Percentiles rank a stretch among this genome's conserved stretches.
Evolutionary conservation across 192 early-diverging fungal species (phyloP).

Genomic region (Gonapodya prolifera): DNA sequence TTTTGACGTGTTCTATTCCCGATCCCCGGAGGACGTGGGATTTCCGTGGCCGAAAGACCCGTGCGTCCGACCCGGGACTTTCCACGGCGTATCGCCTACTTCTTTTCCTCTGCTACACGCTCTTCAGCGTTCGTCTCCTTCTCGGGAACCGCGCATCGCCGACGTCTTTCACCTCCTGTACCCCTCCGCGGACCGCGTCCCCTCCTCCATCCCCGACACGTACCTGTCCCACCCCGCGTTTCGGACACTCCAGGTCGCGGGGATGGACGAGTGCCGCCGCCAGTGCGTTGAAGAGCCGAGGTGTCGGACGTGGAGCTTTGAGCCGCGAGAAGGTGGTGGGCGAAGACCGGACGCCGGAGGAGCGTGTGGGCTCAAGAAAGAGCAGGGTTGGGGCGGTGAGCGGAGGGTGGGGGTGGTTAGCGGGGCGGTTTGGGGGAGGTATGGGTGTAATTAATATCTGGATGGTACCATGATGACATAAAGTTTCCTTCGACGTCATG

Average conservation of each 20-base stretch:
- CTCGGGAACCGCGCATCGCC: not conserved
- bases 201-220: not conserved
- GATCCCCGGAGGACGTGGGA: conserved; percentile 2
- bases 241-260: not conserved
- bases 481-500: too few relatives aligned
- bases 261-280: not conserved
- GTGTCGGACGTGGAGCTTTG: not conserved
- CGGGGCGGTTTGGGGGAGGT: not conserved
- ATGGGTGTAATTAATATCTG: not conserved
- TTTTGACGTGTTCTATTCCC: not conserved
- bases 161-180: not conserved
- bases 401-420: not conserved
- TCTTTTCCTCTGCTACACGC: conserved; percentile 29
- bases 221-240: not conserved
- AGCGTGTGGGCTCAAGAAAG: not conserved
- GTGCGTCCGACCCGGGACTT: conserved; percentile 30
- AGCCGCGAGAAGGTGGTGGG: not conserved
- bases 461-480: too few relatives aligned
- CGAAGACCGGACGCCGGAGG: not conserved
- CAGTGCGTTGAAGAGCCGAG: not conserved
- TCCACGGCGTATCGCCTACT: conserved; percentile 31
- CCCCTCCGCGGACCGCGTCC: not conserved
- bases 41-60: conserved; percentile 18
- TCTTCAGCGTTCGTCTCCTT: not conserved
- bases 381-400: not conserved